Evolutionary conservation across 306 rosid genomes (phyloP).

Genomic region (Echinosophora koreensis): DNA sequence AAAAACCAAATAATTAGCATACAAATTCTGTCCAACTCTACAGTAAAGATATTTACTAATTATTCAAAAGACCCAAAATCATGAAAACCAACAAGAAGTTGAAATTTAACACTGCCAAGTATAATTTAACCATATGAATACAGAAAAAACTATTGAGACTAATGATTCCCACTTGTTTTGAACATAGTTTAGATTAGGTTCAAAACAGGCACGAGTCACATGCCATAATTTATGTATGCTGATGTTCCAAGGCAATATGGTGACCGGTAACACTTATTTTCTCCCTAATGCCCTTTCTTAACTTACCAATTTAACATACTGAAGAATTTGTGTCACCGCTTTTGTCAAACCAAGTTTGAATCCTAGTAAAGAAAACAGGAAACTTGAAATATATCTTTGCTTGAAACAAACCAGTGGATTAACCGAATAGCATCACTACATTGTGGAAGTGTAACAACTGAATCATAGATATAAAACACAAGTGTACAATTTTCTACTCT

Average conservation of each 20-base stretch:
- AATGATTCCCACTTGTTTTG: background rate
- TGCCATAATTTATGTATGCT: slow-evolving; percentile 28
- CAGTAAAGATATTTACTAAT: background rate
- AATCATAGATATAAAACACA: slow-evolving; percentile 15
- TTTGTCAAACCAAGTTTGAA: slow-evolving; percentile 34
- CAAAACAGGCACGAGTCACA: slow-evolving; percentile 14
- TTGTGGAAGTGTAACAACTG: slow-evolving; percentile 8
- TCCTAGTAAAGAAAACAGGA: slow-evolving; percentile 12
- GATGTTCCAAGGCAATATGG: slow-evolving; percentile 16
- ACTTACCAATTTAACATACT: slow-evolving; percentile 19
- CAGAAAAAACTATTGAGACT: too few relatives aligned
- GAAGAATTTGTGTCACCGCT: slow-evolving; percentile 28
- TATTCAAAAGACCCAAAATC: slow-evolving; percentile 33
- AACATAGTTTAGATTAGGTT: slow-evolving; percentile 16
- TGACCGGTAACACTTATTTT: slow-evolving; percentile 3
- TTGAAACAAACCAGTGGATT: slow-evolving; percentile 24
- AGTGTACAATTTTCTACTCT: slow-evolving; percentile 10
- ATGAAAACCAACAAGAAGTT: slow-evolving; percentile 26
- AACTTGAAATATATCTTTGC: slow-evolving; percentile 40
- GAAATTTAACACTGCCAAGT: slow-evolving; percentile 8
- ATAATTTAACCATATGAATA: too few relatives aligned
- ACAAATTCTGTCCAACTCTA: slow-evolving; percentile 18
- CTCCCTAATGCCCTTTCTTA: background rate
- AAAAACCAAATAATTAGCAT: slow-evolving; percentile 39
- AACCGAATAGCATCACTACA: slow-evolving; percentile 4